Evolutionary conservation across 352 stramenopile genomes (phyloP).

Genomic region (Saprolegnia parasitica): DNA sequence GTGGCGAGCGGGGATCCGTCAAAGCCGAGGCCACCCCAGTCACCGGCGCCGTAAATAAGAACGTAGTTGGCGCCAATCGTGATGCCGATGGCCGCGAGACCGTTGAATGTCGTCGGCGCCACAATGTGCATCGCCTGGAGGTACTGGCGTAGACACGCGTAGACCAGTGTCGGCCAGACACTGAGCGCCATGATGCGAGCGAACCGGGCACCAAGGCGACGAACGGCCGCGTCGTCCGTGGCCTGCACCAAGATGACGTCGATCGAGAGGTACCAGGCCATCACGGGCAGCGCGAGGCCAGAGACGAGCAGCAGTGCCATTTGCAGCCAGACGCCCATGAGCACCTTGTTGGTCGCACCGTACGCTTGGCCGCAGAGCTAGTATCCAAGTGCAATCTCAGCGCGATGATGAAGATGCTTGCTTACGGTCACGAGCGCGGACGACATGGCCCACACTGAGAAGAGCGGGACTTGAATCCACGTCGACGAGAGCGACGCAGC

Average conservation of each 20-base stretch:
- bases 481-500: slow-evolving; percentile 57
- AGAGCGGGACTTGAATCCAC: slow-evolving; percentile 69
- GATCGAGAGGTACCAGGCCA: neutral
- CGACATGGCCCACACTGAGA: slow-evolving; percentile 62
- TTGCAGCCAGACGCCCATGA: slow-evolving; percentile 73
- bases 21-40: slow-evolving; percentile 56
- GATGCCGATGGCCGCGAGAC: slow-evolving; percentile 57
- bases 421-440: slow-evolving; percentile 59
- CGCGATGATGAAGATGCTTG: neutral
- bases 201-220: slow-evolving; percentile 57
- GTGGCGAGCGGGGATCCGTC: slow-evolving; percentile 70
- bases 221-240: slow-evolving; percentile 55
- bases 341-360: slow-evolving; percentile 56
- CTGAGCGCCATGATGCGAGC: slow-evolving; percentile 69
- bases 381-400: neutral
- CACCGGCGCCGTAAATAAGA: slow-evolving; percentile 50
- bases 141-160: slow-evolving; percentile 73
- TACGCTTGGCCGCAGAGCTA: slow-evolving; percentile 70
- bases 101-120: slow-evolving; percentile 62
- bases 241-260: slow-evolving; percentile 21
- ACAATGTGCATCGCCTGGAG: slow-evolving; percentile 83
- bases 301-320: slow-evolving; percentile 55
- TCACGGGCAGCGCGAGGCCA: slow-evolving; percentile 31
- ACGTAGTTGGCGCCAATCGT: slow-evolving; percentile 63
- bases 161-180: slow-evolving; percentile 64